A percentile compares a stretch with the other conserved stretches of the same genome.
phyloP scores from a whole-genome alignment of 2,329 filamentous ascomycete genomes.

The Samsoniella hepiali region DNA sequence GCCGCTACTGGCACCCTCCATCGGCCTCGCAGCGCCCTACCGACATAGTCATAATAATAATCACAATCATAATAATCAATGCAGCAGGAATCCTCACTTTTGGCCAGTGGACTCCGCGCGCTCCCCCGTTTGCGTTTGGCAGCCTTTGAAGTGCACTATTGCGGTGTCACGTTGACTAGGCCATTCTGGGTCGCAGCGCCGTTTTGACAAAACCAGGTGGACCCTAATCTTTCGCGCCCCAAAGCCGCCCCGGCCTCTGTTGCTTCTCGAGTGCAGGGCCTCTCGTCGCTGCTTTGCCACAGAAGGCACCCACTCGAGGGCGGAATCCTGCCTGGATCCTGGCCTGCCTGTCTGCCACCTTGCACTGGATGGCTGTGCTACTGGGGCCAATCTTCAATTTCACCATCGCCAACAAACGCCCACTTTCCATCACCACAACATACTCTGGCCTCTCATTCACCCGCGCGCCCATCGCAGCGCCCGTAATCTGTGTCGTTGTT shows the following conservation, averaged over 20 bases:
- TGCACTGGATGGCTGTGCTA: slow-evolving; percentile 1
- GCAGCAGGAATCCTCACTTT: background rate
- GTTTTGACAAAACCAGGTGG: slow-evolving; percentile 2
- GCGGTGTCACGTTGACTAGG: background rate
- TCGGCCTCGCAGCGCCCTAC: background rate
- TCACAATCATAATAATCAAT: too few relatives aligned
- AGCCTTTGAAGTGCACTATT: background rate
- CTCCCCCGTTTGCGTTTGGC: slow-evolving; percentile 8
- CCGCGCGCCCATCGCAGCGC: background rate
- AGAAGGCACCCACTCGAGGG: background rate
- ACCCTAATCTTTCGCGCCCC: slow-evolving; percentile 6
- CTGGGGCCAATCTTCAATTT: slow-evolving; percentile 9
- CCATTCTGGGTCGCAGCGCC: background rate
- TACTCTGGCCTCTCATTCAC: slow-evolving; percentile 4
- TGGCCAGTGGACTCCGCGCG: background rate
- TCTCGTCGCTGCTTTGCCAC: slow-evolving; percentile 9
- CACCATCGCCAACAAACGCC: slow-evolving; percentile 17
- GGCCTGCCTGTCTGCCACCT: background rate
- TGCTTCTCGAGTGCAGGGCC: background rate
- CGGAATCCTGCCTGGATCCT: too few relatives aligned
- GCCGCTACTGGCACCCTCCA: slow-evolving; percentile 3
- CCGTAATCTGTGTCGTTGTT: background rate
- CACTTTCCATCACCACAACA: slow-evolving; percentile 17
- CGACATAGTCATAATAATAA: too few relatives aligned
- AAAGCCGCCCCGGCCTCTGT: background rate